Conservation (phyloP, 139 green algal genomes). For the Haematococcus lacustris region DNA sequence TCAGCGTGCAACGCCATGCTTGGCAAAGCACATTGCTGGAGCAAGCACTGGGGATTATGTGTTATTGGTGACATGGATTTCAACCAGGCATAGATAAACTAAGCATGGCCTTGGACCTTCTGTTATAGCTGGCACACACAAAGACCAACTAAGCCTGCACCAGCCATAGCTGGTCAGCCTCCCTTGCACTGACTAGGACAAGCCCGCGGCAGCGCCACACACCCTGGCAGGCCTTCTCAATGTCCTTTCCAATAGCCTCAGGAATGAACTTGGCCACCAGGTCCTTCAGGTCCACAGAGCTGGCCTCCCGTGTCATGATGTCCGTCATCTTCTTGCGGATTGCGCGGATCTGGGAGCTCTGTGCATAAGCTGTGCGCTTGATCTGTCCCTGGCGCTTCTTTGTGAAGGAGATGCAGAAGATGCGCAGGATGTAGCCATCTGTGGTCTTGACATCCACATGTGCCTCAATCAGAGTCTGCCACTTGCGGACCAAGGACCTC, state of each 20-base stretch:
- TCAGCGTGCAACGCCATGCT: too few species aligned
- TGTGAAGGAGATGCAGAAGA: conserved; percentile 98
- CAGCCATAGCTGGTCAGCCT: too few species aligned
- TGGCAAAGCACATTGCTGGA: too few species aligned
- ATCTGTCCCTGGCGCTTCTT: conserved; percentile 88
- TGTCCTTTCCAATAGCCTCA: conserved; percentile 96
- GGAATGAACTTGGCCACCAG: conserved; percentile 98
- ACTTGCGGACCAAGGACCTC: conserved; percentile 96
- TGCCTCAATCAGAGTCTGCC: conserved; percentile 97
- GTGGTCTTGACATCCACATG: conserved; percentile 98
- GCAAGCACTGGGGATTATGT: too few species aligned
- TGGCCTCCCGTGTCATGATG: conserved; percentile 92
- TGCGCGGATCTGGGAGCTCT: conserved; percentile 67
- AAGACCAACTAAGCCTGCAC: too few species aligned
- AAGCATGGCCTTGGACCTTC: too few species aligned
- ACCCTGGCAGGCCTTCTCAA: conserved; percentile 90
- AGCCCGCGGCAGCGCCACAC: too few species aligned
- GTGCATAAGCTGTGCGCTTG: conserved; percentile 93
- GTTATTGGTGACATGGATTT: too few species aligned
- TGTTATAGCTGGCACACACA: too few species aligned
- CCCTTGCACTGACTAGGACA: too few species aligned
- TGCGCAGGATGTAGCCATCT: conserved; percentile 92
- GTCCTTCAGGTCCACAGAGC: conserved; percentile 94
- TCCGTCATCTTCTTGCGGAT: conserved; percentile 99
- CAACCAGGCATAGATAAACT: too few species aligned